Base-by-base conservation (phyloP, 108 stramenopile genomes). In the Mediolabrus comicus region DNA sequence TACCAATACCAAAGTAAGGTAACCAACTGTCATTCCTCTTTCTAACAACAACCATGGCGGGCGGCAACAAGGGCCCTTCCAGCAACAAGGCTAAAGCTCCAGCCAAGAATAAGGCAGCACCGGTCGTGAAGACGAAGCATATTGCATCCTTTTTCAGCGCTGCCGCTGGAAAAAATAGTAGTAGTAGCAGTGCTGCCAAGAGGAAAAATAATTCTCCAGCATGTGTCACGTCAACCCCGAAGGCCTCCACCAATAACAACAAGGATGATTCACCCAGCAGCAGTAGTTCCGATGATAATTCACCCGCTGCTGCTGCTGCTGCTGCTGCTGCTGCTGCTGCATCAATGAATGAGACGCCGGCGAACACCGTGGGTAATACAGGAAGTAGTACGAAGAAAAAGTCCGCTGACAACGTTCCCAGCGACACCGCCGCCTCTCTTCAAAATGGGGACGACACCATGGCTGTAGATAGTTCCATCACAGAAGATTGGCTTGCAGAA, bases 141-240 rank as follows among this genome's bases (percentile, higher is more conserved):
- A 66, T 66, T 53, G 35, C 34, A 11, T 34, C 22, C 2, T 66
- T 66, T 36, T 65, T 66, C 65, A 53, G 12, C 27, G 22, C 36
- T 10, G 29, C 12, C 9, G 27, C 60, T 26, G 8, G 5, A 27
- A 59, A 59, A 11, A 22, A n/a, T n/a, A n/a, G n/a, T n/a, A n/a
- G n/a, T n/a, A n/a, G n/a, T n/a, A n/a, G 32, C 31, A 17, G 7
- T 22, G 31, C 3, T 22, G 59, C 17, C 3, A 2, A 16, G 1
- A 49, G 22, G 22, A 49, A 49, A 1, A 49, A 19, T 1, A 0
- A 4, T 24, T 49, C 46, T 0, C 46, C 46, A n/a, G 22, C 46
- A 49, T 22, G 46, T 39, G 41, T 43, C 16, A 28, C 62, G 12
- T 43, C 41, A 4, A 28, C 62, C 9, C 62, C 41, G 3, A 30